Evolutionary conservation across 768 basidiomycete species (phyloP).

Genomic region (Tricholoma furcatifolium): DNA sequence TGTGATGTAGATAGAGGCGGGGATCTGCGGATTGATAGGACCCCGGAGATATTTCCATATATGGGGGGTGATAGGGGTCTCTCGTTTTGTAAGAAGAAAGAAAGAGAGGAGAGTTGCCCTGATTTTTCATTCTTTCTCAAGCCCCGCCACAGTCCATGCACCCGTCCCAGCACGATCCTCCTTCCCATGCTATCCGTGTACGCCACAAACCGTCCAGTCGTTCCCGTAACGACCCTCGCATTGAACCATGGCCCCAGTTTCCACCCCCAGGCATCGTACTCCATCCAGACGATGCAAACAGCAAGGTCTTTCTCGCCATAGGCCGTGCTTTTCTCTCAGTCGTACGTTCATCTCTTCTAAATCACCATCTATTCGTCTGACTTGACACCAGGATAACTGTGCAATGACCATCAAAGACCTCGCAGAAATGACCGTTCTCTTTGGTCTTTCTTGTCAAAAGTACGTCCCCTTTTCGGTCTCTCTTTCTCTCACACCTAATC

Average conservation of each 20-base stretch:
- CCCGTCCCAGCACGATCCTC: slow-evolving; percentile 6
- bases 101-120: slow-evolving; percentile 12
- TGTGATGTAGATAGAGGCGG: slow-evolving; percentile 19
- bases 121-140: slow-evolving; percentile 28
- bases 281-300: slow-evolving; percentile 71
- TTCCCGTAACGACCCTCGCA: slow-evolving; percentile 25
- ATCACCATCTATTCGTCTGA: slow-evolving; percentile 18
- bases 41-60: slow-evolving; percentile 18
- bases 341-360: slow-evolving; percentile 40
- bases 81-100: slow-evolving; percentile 17
- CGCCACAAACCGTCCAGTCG: slow-evolving; percentile 51
- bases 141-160: slow-evolving; percentile 17
- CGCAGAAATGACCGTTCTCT: slow-evolving; percentile 63
- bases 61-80: slow-evolving; percentile 4
- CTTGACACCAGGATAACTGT: slow-evolving; percentile 58
- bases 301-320: slow-evolving; percentile 73
- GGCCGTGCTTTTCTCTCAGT: slow-evolving; percentile 73
- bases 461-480: slow-evolving; percentile 26
- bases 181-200: slow-evolving; percentile 51
- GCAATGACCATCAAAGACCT: slow-evolving; percentile 88
- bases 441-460: slow-evolving; percentile 77
- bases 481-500: slow-evolving; percentile 1
- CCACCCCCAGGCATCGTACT: slow-evolving; percentile 65
- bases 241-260: slow-evolving; percentile 42
- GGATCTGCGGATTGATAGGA: slow-evolving; percentile 23